Conservation (phyloP, 1,284 basidiomycete genomes). For the Cystobasidiaceae sp. region DNA sequence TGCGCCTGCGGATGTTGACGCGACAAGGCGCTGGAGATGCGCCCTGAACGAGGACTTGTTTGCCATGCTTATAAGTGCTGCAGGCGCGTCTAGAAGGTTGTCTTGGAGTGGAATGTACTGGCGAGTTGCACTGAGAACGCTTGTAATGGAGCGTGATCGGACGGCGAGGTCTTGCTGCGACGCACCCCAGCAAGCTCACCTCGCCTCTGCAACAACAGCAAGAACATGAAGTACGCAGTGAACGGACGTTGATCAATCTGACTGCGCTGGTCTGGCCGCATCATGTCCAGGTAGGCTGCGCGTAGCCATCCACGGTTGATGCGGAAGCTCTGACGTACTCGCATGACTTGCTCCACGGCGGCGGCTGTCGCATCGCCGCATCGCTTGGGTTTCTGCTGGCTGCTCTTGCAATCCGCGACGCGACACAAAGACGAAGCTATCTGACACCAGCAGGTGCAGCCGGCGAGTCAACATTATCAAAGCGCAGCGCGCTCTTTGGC, state of each 20-base stretch:
- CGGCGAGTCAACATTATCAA: slow-evolving; percentile 27
- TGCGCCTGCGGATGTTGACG: slow-evolving; percentile 14
- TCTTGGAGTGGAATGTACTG: no score
- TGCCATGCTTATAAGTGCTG: no score
- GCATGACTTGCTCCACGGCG: background rate
- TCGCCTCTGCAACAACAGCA: no score
- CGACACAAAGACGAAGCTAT: slow-evolving; percentile 29
- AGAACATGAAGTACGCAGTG: no score
- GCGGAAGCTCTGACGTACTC: background rate
- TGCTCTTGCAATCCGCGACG: no score
- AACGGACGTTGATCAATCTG: background rate
- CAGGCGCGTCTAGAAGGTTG: no score
- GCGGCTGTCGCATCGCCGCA: background rate
- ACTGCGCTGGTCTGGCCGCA: background rate
- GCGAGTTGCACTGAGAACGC: no score
- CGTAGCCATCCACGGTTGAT: background rate
- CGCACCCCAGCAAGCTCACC: no score
- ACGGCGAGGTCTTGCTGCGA: no score
- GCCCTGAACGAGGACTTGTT: background rate
- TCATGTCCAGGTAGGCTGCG: slow-evolving; percentile 7
- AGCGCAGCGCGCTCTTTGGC: slow-evolving; percentile 25
- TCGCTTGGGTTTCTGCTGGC: background rate
- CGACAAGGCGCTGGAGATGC: slow-evolving; percentile 3
- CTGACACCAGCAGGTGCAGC: slow-evolving; percentile 27
- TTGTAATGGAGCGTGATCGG: no score